Evolutionary conservation across 495 filamentous ascomycete species (phyloP), one percentile per base, ranked within the genome.

Genomic region (Neurospora sp.): DNA sequence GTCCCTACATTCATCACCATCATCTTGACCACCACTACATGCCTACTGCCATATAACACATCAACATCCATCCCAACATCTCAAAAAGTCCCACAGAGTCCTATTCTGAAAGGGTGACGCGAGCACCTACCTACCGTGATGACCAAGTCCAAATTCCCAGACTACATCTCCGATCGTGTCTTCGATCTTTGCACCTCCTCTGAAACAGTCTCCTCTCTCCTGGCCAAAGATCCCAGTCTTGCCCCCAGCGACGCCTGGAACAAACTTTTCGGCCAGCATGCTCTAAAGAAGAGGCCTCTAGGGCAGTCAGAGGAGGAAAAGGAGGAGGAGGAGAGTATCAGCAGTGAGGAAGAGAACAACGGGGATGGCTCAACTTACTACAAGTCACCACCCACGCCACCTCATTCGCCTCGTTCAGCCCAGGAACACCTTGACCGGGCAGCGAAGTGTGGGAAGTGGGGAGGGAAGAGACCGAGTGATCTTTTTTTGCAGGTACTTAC

Each of bases 381-480:
- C 54, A 66, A 66, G 12, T 66, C 54, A 66, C 54, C 54, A 35
- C 54, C 54, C 14, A 66, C 54, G 14, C 54, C 54, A 35, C 54
- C 54, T 18, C 27, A 31, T 1, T 66, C 54, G 54, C 54, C 54
- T 18, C 23, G 23, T 66, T 35, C 14, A 9, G 27, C 27, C 54
- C 54, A 78, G 5, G 80, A 87, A 44, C 85, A 88, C 62, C 78
- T 91, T 20, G 78, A 86, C 46, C 84, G 79, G 69, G 89, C 90
- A 7, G 76, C 80, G 2, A 77, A 82, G 75, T 93, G 91, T 78
- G 92, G 92, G 54, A 89, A 88, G 70, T 94, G 91, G 88, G 92
- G 90, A 1, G 78, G 85, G 5, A 81, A 86, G 7, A 76, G 85
- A 71, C 92, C 91, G 0, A 91, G 90, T 76, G 85, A 90, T 59